phyloP scores from a whole-genome alignment of 306 rosid genomes.

The Datisca glomerata region DNA sequence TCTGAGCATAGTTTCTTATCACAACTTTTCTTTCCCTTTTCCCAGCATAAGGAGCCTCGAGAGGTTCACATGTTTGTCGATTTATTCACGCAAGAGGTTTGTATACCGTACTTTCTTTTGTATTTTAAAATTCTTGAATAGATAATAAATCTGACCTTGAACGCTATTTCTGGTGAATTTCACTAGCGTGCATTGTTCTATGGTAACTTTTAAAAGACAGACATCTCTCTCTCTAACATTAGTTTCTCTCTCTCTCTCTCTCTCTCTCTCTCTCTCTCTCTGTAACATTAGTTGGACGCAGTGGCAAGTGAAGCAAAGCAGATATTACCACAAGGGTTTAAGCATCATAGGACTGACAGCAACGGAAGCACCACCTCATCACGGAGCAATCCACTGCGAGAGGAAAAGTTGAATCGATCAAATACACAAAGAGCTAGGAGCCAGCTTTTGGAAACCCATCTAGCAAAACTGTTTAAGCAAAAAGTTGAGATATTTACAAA shows the following conservation, averaged over 20 bases:
- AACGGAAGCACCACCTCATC: slow-evolving; percentile 82
- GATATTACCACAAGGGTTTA: slow-evolving; percentile 59
- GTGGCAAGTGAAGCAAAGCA: slow-evolving; percentile 63
- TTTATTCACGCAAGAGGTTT: slow-evolving; percentile 85
- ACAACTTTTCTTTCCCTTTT: slow-evolving; percentile 17
- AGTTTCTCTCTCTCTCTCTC: too few relatives aligned
- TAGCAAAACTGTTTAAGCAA: slow-evolving; percentile 84
- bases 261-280: too few relatives aligned
- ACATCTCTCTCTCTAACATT: too few relatives aligned
- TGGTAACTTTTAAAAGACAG: too few relatives aligned
- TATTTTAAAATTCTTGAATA: background rate
- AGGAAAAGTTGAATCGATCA: slow-evolving; percentile 65
- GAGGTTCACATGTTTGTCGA: slow-evolving; percentile 97
- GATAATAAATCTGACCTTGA: too few relatives aligned
- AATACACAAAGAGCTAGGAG: slow-evolving; percentile 81
- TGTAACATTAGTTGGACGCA: slow-evolving; percentile 55
- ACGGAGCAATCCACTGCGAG: slow-evolving; percentile 78
- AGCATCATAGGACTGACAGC: slow-evolving; percentile 76
- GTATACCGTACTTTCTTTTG: slow-evolving; percentile 23
- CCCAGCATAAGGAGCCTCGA: slow-evolving; percentile 95
- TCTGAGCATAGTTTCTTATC: slow-evolving; percentile 8
- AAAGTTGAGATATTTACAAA: slow-evolving; percentile 92
- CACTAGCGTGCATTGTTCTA: too few relatives aligned
- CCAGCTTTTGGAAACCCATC: slow-evolving; percentile 93
- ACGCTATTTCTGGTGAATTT: too few relatives aligned